Evolutionary conservation across 106 monocot species (phyloP).

Genomic region (Acanthochlamys bracteata): DNA sequence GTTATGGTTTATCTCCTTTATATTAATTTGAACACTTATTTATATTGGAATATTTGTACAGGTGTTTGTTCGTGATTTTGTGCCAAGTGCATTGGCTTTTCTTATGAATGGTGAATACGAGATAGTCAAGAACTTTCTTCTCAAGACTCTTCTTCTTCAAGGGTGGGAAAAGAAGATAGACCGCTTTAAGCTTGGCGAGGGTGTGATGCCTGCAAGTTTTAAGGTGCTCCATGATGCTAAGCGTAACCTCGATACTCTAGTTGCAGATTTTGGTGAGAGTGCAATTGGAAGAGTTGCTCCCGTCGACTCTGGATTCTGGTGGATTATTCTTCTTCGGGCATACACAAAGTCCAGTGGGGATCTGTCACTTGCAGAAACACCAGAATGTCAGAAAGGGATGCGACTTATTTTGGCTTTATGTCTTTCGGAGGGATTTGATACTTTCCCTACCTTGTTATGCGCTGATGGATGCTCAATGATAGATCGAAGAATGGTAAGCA

Average conservation of each 20-base stretch:
- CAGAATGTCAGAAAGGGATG: conserved; percentile 44
- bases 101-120: conserved; percentile 49
- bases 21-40: background rate
- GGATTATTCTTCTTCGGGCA: conserved; percentile 45
- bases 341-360: conserved; percentile 52
- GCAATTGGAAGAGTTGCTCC: conserved; percentile 54
- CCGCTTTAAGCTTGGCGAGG: conserved; percentile 45
- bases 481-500: conserved; percentile 47
- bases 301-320: conserved; percentile 55
- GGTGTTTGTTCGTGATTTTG: conserved; percentile 59
- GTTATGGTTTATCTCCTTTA: too few relatives aligned
- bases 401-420: conserved; percentile 44
- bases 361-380: conserved; percentile 37
- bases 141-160: conserved; percentile 41
- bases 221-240: conserved; percentile 41
- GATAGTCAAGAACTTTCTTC: conserved; percentile 47
- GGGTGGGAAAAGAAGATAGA: conserved; percentile 49
- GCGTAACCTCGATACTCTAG: conserved; percentile 25
- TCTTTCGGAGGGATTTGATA: conserved; percentile 44
- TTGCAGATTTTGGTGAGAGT: conserved; percentile 55
- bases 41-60: background rate
- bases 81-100: conserved; percentile 49
- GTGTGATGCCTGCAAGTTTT: conserved; percentile 48
- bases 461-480: conserved; percentile 60
- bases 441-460: conserved; percentile 43